phyloP scores from a whole-genome alignment of 352 stramenopile genomes.

The Globisporangium uncinulatum region DNA sequence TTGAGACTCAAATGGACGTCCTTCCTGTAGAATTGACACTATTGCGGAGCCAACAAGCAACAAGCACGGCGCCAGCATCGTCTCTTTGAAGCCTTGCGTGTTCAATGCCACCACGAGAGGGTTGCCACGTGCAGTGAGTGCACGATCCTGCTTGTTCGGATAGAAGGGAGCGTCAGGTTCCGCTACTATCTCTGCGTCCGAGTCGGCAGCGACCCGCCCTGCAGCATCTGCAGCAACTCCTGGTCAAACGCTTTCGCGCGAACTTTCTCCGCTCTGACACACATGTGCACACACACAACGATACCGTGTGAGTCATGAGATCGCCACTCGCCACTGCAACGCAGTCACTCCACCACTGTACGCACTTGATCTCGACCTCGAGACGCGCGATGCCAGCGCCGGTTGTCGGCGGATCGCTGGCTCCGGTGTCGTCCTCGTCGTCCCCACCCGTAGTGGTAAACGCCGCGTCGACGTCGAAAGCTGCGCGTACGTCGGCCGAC shows the following conservation, averaged over 20 bases:
- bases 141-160: no score
- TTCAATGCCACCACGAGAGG: no score
- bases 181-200: background rate
- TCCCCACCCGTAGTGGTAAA: constrained; percentile 5
- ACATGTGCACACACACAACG: constrained; percentile 10
- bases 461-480: constrained; percentile 9
- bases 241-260: constrained; percentile 36
- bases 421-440: constrained; percentile 5
- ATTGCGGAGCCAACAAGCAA: no score
- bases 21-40: no score
- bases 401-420: background rate
- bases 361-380: constrained; percentile 46
- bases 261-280: constrained; percentile 28
- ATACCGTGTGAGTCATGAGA: background rate
- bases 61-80: no score
- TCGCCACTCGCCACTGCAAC: background rate
- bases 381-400: constrained; percentile 21
- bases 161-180: background rate
- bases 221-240: constrained; percentile 51
- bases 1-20: no score
- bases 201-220: constrained; percentile 18
- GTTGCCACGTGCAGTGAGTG: no score
- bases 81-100: no score
- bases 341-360: background rate
- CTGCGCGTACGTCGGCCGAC: constrained; percentile 17